Conservation (phyloP, 2,329 filamentous ascomycete species). For the Aspergillus caelatus region DNA sequence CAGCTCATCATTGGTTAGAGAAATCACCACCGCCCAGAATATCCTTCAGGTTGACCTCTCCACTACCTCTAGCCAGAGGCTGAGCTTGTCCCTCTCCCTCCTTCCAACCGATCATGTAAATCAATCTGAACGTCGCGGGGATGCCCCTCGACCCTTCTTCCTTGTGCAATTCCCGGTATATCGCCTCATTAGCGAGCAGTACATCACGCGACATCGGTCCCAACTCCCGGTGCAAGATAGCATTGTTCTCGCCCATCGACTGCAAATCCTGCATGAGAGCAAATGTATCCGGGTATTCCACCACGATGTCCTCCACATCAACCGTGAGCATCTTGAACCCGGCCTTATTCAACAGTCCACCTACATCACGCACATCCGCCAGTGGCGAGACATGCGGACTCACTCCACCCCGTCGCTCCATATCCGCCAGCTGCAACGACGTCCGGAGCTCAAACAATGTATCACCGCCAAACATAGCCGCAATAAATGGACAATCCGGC, state of each 20-base stretch:
- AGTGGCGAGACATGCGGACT: slow-evolving; percentile 88
- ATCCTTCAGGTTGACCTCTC: slow-evolving; percentile 86
- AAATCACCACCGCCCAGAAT: slow-evolving; percentile 59
- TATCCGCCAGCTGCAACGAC: slow-evolving; percentile 87
- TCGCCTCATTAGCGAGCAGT: slow-evolving; percentile 80
- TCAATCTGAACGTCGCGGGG: slow-evolving; percentile 90
- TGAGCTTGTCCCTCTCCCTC: slow-evolving; percentile 76
- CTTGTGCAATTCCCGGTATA: slow-evolving; percentile 85
- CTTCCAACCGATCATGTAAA: slow-evolving; percentile 99
- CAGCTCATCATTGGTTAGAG: slow-evolving; percentile 18
- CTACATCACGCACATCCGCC: slow-evolving; percentile 88
- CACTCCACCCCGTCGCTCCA: slow-evolving; percentile 88
- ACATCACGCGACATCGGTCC: slow-evolving; percentile 79
- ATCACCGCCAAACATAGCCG: slow-evolving; percentile 95
- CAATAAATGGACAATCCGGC: slow-evolving; percentile 88
- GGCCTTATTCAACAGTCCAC: slow-evolving; percentile 80
- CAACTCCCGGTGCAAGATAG: slow-evolving; percentile 80
- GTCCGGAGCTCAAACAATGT: slow-evolving; percentile 91
- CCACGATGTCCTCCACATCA: slow-evolving; percentile 94
- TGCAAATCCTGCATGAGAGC: slow-evolving; percentile 92
- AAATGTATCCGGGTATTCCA: slow-evolving; percentile 89
- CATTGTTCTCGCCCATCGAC: slow-evolving; percentile 94
- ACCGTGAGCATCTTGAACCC: slow-evolving; percentile 96
- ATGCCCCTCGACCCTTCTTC: slow-evolving; percentile 68
- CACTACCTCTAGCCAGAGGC: slow-evolving; percentile 81